Evolutionary conservation across 1,284 basidiomycete genomes (phyloP).

Genomic region (Laetiporus sulphureus): DNA sequence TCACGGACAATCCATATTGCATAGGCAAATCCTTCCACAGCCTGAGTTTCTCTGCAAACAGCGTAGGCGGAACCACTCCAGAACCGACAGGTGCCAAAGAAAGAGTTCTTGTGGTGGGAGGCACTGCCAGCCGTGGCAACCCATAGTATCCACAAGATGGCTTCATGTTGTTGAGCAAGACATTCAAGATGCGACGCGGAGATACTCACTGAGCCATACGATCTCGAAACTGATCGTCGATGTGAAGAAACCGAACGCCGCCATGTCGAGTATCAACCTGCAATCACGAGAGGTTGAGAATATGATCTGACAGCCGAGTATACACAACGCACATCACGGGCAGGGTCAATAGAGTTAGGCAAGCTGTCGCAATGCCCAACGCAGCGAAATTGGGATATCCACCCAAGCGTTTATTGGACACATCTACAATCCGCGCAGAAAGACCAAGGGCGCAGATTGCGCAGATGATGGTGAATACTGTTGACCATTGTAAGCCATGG

Average conservation of each 20-base stretch:
- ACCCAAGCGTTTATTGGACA: slow-evolving; percentile 9
- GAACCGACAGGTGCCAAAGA: too few relatives aligned
- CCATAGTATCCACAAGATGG: slow-evolving; percentile 16
- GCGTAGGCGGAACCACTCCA: too few relatives aligned
- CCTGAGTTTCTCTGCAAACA: slow-evolving; percentile 18
- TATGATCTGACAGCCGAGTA: too few relatives aligned
- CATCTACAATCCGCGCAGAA: slow-evolving; percentile 14
- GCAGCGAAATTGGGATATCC: slow-evolving; percentile 14
- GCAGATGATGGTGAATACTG: too few relatives aligned
- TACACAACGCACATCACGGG: slow-evolving; percentile 16
- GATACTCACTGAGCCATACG: slow-evolving; percentile 19
- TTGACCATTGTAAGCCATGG: too few relatives aligned
- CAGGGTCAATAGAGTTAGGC: slow-evolving; percentile 17
- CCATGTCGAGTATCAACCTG: slow-evolving; percentile 20
- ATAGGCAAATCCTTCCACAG: slow-evolving; percentile 18
- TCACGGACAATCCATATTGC: slow-evolving; percentile 14
- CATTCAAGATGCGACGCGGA: not conserved
- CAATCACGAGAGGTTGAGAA: not conserved
- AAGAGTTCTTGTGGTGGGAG: too few relatives aligned
- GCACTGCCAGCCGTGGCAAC: slow-evolving; percentile 13
- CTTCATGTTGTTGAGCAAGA: slow-evolving; percentile 1
- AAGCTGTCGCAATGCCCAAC: slow-evolving; percentile 16
- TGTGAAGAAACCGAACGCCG: slow-evolving; percentile 19
- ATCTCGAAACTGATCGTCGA: slow-evolving; percentile 24
- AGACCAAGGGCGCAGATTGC: too few relatives aligned